A percentile compares a stretch with the other conserved stretches of the same genome.
phyloP scores from a whole-genome alignment of 768 basidiomycete species.

The Termitomyces sp. region DNA sequence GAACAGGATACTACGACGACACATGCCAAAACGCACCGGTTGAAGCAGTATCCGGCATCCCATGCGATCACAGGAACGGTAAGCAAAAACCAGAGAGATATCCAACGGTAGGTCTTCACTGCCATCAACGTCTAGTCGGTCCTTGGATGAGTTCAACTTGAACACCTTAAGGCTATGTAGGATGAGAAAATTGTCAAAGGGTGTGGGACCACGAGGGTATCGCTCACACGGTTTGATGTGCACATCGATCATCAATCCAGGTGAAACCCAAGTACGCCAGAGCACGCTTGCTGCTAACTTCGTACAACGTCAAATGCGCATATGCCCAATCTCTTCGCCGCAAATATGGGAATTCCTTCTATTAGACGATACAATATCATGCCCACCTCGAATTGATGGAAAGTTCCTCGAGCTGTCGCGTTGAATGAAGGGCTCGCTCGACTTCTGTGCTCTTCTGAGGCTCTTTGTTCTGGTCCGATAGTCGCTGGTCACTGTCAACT shows the following conservation, averaged over 20 bases:
- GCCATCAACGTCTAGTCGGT: constrained; percentile 34
- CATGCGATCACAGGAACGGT: constrained; percentile 66
- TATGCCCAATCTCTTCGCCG: neutral
- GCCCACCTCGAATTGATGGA: neutral
- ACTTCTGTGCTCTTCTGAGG: neutral
- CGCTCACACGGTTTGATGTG: neutral
- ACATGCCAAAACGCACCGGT: constrained; percentile 50
- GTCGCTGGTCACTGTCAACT: neutral
- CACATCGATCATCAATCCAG: neutral
- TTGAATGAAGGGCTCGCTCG: neutral
- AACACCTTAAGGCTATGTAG: neutral
- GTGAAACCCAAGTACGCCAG: neutral
- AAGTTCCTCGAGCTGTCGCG: neutral
- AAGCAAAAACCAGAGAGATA: constrained; percentile 68
- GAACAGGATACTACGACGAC: neutral
- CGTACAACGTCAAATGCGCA: neutral
- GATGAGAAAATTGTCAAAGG: neutral
- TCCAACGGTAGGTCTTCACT: constrained; percentile 53
- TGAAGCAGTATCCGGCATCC: constrained; percentile 82
- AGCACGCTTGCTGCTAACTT: neutral
- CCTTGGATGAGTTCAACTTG: neutral
- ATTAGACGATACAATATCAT: neutral
- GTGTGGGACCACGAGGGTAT: neutral
- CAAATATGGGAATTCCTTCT: neutral
- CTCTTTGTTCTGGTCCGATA: neutral